Base-by-base conservation (phyloP, 805 yeast genomes). In the Ogataea naganishii region DNA sequence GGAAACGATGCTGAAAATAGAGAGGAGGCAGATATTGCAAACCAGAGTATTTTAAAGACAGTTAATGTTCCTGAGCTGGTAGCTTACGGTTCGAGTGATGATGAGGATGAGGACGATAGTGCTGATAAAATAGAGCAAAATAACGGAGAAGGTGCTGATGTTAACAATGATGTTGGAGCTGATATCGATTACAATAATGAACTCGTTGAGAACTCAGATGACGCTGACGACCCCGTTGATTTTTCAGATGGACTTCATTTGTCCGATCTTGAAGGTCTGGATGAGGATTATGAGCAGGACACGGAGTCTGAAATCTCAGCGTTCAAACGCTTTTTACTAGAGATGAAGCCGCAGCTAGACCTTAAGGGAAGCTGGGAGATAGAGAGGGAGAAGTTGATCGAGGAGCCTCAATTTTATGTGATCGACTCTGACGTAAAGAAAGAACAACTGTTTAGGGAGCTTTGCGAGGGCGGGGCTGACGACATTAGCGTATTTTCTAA, bases 351-450 rank as follows among this genome's bases (percentile, higher is more conserved):
- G 11, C n/a, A 14, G 10, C 18, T 46, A 10, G 42, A 40, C 24
- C 49, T 46, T 10, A 42, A 35, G 27, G 35, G 42, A 6, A 33
- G 50, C 11, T 47, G 43, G 40, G 52, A 47, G 15, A 31, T 45
- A 12, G 50, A 42, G 24, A 31, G 24, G n/a, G 41, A 33, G 3
- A 35, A 32, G 5, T 26, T 56, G 6, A 22, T 41, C 7, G 27
- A 38, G 22, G 34, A 37, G 12, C 49, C 57, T 0, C 44, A 36
- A 16, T 55, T 38, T 30, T 37, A 36, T 12, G 39, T 33, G 5
- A 27, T 53, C 4, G 47, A 42, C 8, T 29, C 31, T 13, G 40
- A 45, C 12, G 18, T 26, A 7, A 32, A 29, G 20, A 33, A 47
- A 24, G 35, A 35, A 11, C 38, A 36, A 3, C 31, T 47, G 18